Conservation (phyloP, 805 yeast species). For the Zygoascus tannicola region DNA sequence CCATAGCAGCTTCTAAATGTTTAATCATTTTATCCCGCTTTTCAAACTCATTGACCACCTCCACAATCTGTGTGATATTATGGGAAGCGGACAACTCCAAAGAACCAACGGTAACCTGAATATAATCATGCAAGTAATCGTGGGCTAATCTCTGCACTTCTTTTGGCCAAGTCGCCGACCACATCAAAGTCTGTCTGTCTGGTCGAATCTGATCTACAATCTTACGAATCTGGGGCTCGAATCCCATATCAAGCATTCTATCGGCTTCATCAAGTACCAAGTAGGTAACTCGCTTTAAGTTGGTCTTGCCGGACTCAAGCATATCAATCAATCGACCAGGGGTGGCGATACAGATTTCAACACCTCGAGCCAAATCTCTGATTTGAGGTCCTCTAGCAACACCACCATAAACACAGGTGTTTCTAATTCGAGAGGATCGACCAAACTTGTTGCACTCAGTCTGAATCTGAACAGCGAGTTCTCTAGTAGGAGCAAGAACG, state of each 20-base stretch:
- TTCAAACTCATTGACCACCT: constrained; percentile 84
- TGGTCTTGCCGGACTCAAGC: constrained; percentile 92
- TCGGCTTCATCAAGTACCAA: constrained; percentile 98
- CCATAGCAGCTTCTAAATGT: constrained; percentile 75
- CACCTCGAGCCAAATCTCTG: constrained; percentile 91
- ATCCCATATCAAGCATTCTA: constrained; percentile 99
- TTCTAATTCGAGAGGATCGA: constrained; percentile 82
- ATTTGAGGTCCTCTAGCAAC: constrained; percentile 97
- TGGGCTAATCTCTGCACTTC: constrained; percentile 88
- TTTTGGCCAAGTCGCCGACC: constrained; percentile 99
- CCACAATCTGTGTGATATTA: constrained; percentile 87
- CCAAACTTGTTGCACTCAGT: constrained; percentile 94
- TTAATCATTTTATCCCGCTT: constrained; percentile 84
- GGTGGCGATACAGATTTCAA: constrained; percentile 93
- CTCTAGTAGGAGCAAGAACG: constrained; percentile 97
- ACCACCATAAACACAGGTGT: constrained; percentile 96
- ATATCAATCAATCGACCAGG: constrained; percentile 98
- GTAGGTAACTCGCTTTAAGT: constrained; percentile 91
- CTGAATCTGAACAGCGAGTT: constrained; percentile 96
- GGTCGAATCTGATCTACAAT: constrained; percentile 98
- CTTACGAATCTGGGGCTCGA: constrained; percentile 98
- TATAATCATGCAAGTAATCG: constrained; percentile 85
- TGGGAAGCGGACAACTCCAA: constrained; percentile 94
- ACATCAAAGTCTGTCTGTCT: constrained; percentile 98
- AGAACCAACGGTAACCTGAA: constrained; percentile 95